phyloP scores from a whole-genome alignment of 2,329 filamentous ascomycete species.

The Golovinomyces cichoracearum region DNA sequence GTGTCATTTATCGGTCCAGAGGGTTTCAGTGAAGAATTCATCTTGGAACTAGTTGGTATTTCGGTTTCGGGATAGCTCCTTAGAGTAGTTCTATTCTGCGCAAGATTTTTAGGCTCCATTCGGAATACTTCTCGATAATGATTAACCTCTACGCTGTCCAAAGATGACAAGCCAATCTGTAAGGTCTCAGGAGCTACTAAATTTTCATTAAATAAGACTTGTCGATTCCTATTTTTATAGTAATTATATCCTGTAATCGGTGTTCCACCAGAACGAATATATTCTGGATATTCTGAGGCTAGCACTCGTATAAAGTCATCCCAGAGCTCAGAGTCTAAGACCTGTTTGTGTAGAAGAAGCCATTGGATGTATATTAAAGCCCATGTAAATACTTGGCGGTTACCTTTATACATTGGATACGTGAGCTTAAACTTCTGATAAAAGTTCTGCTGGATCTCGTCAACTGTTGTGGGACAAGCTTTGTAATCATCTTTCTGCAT shows the following conservation, averaged over 20 bases:
- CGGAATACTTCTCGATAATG: neutral
- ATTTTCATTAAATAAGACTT: neutral
- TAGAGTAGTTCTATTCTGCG: neutral
- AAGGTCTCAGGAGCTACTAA: neutral
- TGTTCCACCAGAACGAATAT: neutral
- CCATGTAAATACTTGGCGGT: neutral
- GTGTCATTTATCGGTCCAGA: too few species aligned
- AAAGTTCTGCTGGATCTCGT: neutral
- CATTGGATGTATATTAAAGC: neutral
- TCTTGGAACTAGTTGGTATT: neutral
- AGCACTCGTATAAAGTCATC: neutral
- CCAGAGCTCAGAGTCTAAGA: neutral
- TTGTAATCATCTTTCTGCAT: too few species aligned
- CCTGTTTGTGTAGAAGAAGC: neutral
- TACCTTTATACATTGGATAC: neutral
- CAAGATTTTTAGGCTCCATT: neutral
- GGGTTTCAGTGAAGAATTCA: neutral
- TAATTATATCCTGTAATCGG: neutral
- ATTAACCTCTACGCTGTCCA: neutral
- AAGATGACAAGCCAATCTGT: neutral
- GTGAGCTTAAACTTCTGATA: neutral
- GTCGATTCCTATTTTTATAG: neutral
- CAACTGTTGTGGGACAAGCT: neutral
- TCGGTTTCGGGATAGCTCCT: too few species aligned
- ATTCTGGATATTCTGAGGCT: neutral